These are phyloP conservation scores for Globisporangium acanthophoron DNA, from an alignment of 352 stramenopile genomes.

Conservation along the genomic window DNA sequence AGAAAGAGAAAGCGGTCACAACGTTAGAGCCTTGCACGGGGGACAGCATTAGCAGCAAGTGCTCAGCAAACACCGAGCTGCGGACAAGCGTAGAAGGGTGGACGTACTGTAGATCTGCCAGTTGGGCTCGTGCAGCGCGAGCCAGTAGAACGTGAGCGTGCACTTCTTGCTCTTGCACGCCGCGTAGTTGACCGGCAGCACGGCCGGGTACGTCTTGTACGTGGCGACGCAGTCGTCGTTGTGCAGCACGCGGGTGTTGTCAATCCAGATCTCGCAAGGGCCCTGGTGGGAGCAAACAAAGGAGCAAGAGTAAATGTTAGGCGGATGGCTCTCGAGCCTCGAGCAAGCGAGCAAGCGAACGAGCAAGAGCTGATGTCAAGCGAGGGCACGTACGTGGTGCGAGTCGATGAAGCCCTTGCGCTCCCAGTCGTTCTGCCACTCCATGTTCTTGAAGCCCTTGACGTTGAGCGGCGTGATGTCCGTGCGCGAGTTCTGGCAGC, in stretches of 20 bases:
- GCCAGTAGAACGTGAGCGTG: constrained; percentile 55
- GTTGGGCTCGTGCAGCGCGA: constrained; percentile 18
- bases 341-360: too few relatives aligned
- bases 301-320: too few relatives aligned
- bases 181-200: constrained; percentile 47
- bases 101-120: constrained; percentile 20
- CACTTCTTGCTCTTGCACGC: constrained; percentile 42
- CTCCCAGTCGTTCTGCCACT: constrained; percentile 44
- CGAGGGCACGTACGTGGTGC: background rate
- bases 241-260: constrained; percentile 28
- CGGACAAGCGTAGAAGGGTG: background rate
- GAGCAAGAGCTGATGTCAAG: too few relatives aligned
- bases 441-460: constrained; percentile 26
- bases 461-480: constrained; percentile 24
- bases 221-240: constrained; percentile 32
- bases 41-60: too few relatives aligned
- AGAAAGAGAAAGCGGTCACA: background rate
- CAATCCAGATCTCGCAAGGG: constrained; percentile 46
- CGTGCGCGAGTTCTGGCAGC: constrained; percentile 23
- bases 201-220: constrained; percentile 35
- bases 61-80: background rate
- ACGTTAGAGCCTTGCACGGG: background rate
- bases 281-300: constrained; percentile 36
- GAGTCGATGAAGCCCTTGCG: constrained; percentile 17
- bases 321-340: too few relatives aligned